Evolutionary conservation across 148 eudicot genomes (phyloP).

Genomic region (Diospyros kaki): DNA sequence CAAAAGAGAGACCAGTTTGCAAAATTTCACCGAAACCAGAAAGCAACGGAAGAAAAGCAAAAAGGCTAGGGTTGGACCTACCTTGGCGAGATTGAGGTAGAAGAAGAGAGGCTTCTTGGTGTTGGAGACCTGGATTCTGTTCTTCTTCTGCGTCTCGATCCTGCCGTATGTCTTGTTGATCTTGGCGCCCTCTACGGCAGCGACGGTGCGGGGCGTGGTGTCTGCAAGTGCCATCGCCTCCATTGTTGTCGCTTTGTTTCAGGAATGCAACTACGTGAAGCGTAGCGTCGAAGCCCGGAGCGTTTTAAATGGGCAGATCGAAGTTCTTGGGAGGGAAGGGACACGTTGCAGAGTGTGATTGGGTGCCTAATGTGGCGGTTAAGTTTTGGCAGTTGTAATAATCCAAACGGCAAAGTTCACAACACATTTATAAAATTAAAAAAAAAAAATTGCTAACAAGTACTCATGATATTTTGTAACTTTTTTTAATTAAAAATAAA

Average conservation of each 20-base stretch:
- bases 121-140: constrained; percentile 42
- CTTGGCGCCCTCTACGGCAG: not conserved
- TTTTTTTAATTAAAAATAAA: too few relatives aligned
- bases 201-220: not conserved
- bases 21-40: not conserved
- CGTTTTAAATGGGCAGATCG: constrained; percentile 3
- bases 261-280: not conserved
- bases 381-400: not conserved
- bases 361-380: not conserved
- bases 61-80: not conserved
- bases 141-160: constrained; percentile 27
- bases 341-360: constrained; percentile 6
- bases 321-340: not conserved
- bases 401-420: not conserved
- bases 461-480: too few relatives aligned
- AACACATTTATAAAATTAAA: too few relatives aligned
- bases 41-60: not conserved
- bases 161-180: not conserved
- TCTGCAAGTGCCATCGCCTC: not conserved
- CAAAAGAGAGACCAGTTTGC: not conserved
- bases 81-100: constrained; percentile 51
- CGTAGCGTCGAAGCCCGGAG: not conserved
- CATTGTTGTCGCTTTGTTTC: constrained; percentile 10
- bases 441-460: too few relatives aligned
- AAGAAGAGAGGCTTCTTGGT: constrained; percentile 38